phyloP scores from a whole-genome alignment of 805 yeast genomes.

The Spathaspora boniae region DNA sequence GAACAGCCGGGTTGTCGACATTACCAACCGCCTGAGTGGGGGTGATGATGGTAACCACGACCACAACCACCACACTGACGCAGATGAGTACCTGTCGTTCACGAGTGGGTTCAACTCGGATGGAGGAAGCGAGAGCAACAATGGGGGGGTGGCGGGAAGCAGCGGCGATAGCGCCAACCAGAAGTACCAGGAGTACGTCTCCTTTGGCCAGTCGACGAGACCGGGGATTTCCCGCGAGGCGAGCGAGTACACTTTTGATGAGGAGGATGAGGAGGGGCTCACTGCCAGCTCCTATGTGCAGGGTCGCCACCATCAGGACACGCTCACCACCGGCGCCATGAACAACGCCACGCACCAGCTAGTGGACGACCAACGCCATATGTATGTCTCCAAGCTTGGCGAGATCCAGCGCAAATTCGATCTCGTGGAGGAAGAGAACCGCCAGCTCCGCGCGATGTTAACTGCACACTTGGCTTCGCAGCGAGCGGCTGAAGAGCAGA shows the following conservation, averaged over 20 bases:
- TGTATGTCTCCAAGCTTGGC: no score
- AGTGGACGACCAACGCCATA: no score
- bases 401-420: no score
- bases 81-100: constrained; percentile 28
- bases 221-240: no score
- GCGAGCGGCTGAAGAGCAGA: not conserved
- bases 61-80: constrained; percentile 6
- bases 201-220: no score
- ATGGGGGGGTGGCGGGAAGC: not conserved
- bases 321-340: no score
- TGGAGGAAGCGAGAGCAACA: constrained; percentile 5
- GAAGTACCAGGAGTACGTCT: not conserved
- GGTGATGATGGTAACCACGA: no score
- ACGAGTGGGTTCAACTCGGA: constrained; percentile 26
- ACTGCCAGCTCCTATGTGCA: no score
- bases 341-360: no score
- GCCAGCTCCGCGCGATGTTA: not conserved
- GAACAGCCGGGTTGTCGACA: constrained; percentile 18
- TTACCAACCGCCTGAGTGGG: constrained; percentile 11
- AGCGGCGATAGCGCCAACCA: constrained; percentile 1
- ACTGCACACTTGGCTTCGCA: not conserved
- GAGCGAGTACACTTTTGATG: constrained; percentile 36
- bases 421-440: constrained; percentile 4
- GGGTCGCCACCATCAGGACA: no score
- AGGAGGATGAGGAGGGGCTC: constrained; percentile 7